Conservation (phyloP, 2,329 filamentous ascomycete species). For the Stemphylium vesicarium region DNA sequence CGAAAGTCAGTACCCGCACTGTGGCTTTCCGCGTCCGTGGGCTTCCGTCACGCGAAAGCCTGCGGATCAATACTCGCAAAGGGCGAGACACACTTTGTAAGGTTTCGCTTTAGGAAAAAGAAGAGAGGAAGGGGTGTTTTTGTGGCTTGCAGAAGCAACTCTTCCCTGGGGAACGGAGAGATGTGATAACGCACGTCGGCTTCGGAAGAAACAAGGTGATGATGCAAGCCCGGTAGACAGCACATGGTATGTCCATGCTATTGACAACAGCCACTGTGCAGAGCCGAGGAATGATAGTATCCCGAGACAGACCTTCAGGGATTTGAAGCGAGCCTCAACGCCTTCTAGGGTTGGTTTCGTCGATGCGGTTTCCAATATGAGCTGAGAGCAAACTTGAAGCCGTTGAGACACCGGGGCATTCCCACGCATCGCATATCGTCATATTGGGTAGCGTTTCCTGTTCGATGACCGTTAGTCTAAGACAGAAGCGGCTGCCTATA, state of each 20-base stretch:
- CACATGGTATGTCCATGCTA: constrained; percentile 9
- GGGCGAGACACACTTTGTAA: neutral
- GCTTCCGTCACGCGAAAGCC: constrained; percentile 6
- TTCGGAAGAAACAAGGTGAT: constrained; percentile 16
- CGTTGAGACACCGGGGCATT: constrained; percentile 15
- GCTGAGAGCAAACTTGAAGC: constrained; percentile 11
- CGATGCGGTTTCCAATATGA: constrained; percentile 11
- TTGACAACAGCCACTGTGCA: neutral
- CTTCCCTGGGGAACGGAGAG: constrained; percentile 8
- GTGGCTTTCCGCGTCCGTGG: constrained; percentile 12
- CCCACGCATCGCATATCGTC: constrained; percentile 6
- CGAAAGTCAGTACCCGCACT: constrained; percentile 8
- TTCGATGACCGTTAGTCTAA: neutral
- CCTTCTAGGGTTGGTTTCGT: constrained; percentile 7
- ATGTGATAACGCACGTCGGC: constrained; percentile 11
- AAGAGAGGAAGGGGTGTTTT: neutral
- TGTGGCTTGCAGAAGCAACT: constrained; percentile 17
- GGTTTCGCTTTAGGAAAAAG: constrained; percentile 2
- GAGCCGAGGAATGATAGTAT: constrained; percentile 10
- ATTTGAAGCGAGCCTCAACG: constrained; percentile 15
- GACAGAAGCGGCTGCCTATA: neutral
- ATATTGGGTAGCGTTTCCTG: neutral
- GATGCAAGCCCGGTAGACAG: constrained; percentile 16
- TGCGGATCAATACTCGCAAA: constrained; percentile 9
- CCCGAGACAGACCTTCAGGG: constrained; percentile 2